Base-by-base conservation (phyloP, 345 rosid species). In the Kandelia obovata region DNA sequence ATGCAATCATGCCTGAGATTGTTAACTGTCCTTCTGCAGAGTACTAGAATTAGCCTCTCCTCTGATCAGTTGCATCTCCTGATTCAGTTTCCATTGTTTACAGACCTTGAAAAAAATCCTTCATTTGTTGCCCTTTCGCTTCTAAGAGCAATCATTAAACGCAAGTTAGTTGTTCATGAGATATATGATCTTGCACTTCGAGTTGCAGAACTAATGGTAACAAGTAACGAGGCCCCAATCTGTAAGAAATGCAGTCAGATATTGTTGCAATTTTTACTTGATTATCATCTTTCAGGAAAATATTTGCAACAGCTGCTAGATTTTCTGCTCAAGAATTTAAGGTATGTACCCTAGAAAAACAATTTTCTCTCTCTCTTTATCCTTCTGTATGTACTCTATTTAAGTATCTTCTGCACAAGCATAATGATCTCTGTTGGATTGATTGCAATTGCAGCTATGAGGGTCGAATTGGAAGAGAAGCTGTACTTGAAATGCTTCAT, bases 401-500 rank as follows among this genome's bases (percentile, higher is more conserved):
- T 32, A 8, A 34, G 5, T 65, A 13, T 61, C 25, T 23, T 53
- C 5, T 64, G 49, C 39, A 15, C 66, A 51, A 8, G 59, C 26
- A 56, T 56, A 7, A 23, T 9, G 17, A 10, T 56, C 28, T 56
- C 28, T 56, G 28, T 35, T 75, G 39, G 58, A 9, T 65, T 61
- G 28, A 26, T 32, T 71, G 9, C 57, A 69, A 62, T 67, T 79
- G 75, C 84, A 94, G 98, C 76, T 95, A 90, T 66, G 88, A 86
- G 74, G 86, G 86, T 87, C 64, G 91, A 72, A 82, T 86, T 74
- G 99, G 99, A 76, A 88, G 97, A 82, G 84, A 85, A 75, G 90
- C 97, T 60, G 97, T 90, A 37, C 92, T 95, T 72, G 93, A 86
- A 79, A 89, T 87, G 96, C 92, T 95, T 30, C 82, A 81, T 58